Base-by-base conservation (phyloP, 2,329 filamentous ascomycete species). In the Scytalidium lignicola region DNA sequence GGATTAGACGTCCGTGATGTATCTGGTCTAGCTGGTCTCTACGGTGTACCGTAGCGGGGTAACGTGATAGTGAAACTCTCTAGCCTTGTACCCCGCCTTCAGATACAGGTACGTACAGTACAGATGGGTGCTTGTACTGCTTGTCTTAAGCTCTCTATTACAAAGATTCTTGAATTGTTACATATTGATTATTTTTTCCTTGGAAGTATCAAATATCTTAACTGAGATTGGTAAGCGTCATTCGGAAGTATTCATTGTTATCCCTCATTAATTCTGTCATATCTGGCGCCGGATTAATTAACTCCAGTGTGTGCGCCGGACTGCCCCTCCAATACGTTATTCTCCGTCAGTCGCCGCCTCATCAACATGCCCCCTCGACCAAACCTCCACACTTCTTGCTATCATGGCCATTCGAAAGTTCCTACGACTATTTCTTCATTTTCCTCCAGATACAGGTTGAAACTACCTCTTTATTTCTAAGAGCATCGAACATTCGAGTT, bases 201-300 rank as follows among this genome's bases (percentile, higher is more conserved):
- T n/a, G n/a, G n/a, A 26, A 26, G 23, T 26, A 26, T 26, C 10
- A 26, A 5, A 26, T 26, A 26, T 26, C 23, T 26, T 26, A 10
- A 26, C n/a, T n/a, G n/a, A n/a, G n/a, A n/a, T n/a, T n/a, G n/a
- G n/a, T n/a, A n/a, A n/a, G n/a, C 29, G n/a, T n/a, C n/a, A 37
- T 37, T 10, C 29, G 9, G n/a, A 9, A 10, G n/a, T 37, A 37
- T 9, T 9, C n/a, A 37, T n/a, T 41, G 15, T 17, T 20, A 6
- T n/a, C 15, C n/a, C 37, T 41, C 26, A 43, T 43, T 46, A 43
- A 47, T 47, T 32, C 40, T 43, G 43, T 29, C 19, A 47, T 48
- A 26, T 26, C 23, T 50, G 50, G 49, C 48, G 40, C 52, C 54
- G 56, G 54, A 54, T 45, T 52, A 57, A 51, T 52, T 49, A 22